phyloP scores from a whole-genome alignment of 2,329 filamentous ascomycete species.

The Ceratocystis diversiconidia region DNA sequence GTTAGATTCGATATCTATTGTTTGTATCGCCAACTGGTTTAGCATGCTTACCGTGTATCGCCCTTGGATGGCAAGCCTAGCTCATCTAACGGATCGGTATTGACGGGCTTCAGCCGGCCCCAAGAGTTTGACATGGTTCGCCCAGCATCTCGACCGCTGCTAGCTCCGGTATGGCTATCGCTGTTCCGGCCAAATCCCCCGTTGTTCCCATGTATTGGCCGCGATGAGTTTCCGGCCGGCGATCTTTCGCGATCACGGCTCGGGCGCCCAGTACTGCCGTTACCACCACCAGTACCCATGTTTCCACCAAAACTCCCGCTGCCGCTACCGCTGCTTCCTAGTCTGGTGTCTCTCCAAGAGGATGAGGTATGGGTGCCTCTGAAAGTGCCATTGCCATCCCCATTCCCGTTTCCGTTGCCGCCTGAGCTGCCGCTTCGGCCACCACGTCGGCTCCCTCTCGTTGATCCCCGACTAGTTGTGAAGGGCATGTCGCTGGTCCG shows the following conservation, averaged over 20 bases:
- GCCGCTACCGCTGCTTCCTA: conserved; percentile 6
- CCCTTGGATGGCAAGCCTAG: conserved; percentile 85
- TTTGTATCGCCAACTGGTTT: not conserved
- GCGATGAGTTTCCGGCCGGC: not conserved
- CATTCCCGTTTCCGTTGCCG: not conserved
- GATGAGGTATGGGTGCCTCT: not conserved
- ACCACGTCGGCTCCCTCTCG: not conserved
- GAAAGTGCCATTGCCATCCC: not conserved
- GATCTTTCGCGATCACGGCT: conserved; percentile 15
- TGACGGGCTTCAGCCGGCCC: conserved; percentile 58
- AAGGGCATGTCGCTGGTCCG: not conserved
- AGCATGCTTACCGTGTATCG: conserved; percentile 53
- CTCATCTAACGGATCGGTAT: conserved; percentile 61
- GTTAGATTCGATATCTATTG: not conserved
- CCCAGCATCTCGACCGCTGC: conserved; percentile 19
- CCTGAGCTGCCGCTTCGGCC: not conserved
- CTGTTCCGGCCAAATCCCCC: not conserved
- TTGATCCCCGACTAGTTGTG: not conserved
- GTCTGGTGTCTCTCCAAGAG: conserved; percentile 8
- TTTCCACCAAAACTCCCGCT: not conserved
- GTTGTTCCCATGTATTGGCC: not conserved
- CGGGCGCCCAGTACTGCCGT: not conserved
- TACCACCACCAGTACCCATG: not conserved
- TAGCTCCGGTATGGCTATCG: not conserved
- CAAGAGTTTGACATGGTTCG: conserved; percentile 40